A percentile compares a stretch with the other conserved stretches of the same genome.
phyloP scores from a whole-genome alignment of 2,329 filamentous ascomycete species.

The Epichloe baconii region DNA sequence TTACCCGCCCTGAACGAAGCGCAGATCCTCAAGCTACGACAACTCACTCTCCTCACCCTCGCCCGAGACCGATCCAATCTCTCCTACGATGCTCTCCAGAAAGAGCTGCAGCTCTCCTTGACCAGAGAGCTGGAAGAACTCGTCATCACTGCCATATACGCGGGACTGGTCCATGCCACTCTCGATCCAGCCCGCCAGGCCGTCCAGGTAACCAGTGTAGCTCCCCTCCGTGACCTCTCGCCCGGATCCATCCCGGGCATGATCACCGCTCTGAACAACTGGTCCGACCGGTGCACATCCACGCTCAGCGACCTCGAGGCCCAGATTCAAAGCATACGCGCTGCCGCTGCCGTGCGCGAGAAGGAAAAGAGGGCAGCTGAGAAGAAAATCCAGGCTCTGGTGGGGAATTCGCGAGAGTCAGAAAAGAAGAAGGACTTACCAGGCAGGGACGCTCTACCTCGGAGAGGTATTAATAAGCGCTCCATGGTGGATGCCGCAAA shows the following conservation, averaged over 20 bases:
- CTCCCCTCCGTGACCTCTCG: slow-evolving; percentile 75
- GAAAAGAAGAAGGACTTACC: slow-evolving; percentile 22
- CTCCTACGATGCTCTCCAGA: slow-evolving; percentile 57
- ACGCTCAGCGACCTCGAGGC: slow-evolving; percentile 64
- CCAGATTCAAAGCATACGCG: slow-evolving; percentile 56
- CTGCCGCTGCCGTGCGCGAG: slow-evolving; percentile 39
- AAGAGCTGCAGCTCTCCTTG: slow-evolving; percentile 51
- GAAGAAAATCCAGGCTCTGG: slow-evolving; percentile 32
- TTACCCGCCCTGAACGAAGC: slow-evolving; percentile 60
- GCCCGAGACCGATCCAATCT: slow-evolving; percentile 55
- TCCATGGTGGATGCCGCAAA: slow-evolving; percentile 30
- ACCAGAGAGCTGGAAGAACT: slow-evolving; percentile 68
- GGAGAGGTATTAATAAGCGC: slow-evolving; percentile 20
- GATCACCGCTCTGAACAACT: slow-evolving; percentile 54
- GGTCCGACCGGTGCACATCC: slow-evolving; percentile 64
- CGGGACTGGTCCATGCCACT: slow-evolving; percentile 66
- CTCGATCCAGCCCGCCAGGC: slow-evolving; percentile 66
- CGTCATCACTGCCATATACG: slow-evolving; percentile 78
- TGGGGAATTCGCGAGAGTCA: slow-evolving; percentile 31
- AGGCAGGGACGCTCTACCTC: slow-evolving; percentile 13
- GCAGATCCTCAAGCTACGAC: slow-evolving; percentile 75
- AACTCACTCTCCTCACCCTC: slow-evolving; percentile 77
- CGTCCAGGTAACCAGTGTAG: slow-evolving; percentile 67
- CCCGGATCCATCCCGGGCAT: slow-evolving; percentile 60
- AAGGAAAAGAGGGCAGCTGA: slow-evolving; percentile 35